Evolutionary conservation across 1,284 basidiomycete genomes (phyloP), one percentile per base, ranked within the genome.

Genomic region (Bjerkandera adusta): DNA sequence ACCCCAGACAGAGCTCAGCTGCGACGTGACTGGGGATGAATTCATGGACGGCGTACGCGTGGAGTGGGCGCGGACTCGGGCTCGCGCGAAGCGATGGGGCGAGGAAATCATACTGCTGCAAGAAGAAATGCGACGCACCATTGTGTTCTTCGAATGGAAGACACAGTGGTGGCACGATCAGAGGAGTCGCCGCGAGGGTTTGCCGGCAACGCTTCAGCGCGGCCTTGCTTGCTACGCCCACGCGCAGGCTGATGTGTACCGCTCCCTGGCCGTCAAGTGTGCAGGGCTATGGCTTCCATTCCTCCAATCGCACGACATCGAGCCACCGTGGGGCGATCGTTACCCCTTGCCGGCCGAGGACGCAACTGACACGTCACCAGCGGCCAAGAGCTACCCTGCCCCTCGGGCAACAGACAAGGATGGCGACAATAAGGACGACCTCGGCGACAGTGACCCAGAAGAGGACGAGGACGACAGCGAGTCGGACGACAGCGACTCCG

Each of bases 51-150:
- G 33, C 10, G 34, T 57, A 22, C 33, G 45, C 3, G 33, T 51
- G 15, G 51, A 58, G 36, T 58, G 56, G 56, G 18, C 36, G 8
- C 48, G 48, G 41, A 32, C 36, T 6, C 20, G 38, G 1, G 56
- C 53, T 6, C 32, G 50, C 1, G 47, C 44, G 1, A 11, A 40
- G 5, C 44, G 56, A 3, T 58, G 56, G 56, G 12, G 5, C 1
- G 56, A 58, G 36, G 56, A 58, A 35, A 35, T 47, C 10, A 15
- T 27, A 2, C 44, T 56, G 1, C 7, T 58, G 1, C 45, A 40
- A 12, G 57, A 58, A 43, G 57, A 58, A 36, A 57, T 58, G 56
- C 22, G 54, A n/a, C 45, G 53, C 4, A 49, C 50, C 3, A 4
- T 56, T 4, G 26, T 10, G 8, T 56, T 38, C 33, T 33, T 52